These are phyloP conservation scores for Fraxinus angustifolia DNA, from an alignment of 305 asterid species.

Conservation along the genomic window DNA sequence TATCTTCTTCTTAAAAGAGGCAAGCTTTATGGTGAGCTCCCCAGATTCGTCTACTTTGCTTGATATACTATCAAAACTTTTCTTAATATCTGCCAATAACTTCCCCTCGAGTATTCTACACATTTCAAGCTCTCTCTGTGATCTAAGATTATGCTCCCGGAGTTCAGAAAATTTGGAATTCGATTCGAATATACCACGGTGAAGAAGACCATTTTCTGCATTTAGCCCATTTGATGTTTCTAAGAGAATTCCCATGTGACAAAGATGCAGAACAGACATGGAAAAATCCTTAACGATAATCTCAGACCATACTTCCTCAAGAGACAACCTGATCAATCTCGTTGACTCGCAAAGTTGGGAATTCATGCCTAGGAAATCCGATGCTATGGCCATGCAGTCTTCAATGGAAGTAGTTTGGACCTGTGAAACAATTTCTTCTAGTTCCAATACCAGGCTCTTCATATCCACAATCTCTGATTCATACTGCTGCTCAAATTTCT, in stretches of 20 bases:
- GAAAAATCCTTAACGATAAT: conserved; percentile 82
- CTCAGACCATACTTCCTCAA: conserved; percentile 96
- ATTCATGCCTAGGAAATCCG: conserved; percentile 50
- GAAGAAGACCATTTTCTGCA: conserved; percentile 86
- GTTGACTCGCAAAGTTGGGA: conserved; percentile 53
- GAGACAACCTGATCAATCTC: conserved; percentile 49
- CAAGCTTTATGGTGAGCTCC: conserved; percentile 56
- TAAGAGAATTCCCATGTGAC: conserved; percentile 85
- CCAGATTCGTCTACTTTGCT: conserved; percentile 72
- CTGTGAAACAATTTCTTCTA: conserved; percentile 60
- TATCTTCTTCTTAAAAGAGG: conserved; percentile 68
- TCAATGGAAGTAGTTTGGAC: conserved; percentile 42
- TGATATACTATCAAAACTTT: conserved; percentile 59
- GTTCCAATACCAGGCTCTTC: conserved; percentile 50
- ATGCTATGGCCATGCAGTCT: conserved; percentile 44
- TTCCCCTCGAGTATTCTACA: conserved; percentile 77
- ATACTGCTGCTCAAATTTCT: conserved; percentile 46
- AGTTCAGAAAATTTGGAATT: conserved; percentile 62
- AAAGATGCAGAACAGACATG: conserved; percentile 76
- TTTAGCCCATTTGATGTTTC: conserved; percentile 73
- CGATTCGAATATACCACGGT: conserved; percentile 71
- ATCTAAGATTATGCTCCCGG: conserved; percentile 63
- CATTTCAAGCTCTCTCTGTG: conserved; percentile 78
- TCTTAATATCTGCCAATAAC: conserved; percentile 71
- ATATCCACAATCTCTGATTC: conserved; percentile 48